These are phyloP conservation scores for Paramecium pentaurelia DNA, from an alignment of 73 alveolate species.

Conservation along the genomic window DNA sequence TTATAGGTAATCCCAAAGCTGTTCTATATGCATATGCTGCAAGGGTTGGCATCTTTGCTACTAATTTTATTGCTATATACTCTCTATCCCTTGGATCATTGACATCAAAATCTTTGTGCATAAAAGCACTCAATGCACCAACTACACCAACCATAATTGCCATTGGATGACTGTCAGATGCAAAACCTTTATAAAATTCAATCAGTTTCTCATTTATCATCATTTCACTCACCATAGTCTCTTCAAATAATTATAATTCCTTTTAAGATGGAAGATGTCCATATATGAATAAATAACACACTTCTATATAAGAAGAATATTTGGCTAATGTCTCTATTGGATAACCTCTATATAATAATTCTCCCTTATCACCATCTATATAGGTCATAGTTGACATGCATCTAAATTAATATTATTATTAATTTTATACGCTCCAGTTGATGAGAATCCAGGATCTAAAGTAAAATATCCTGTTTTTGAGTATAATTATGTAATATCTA, in stretches of 20 bases:
- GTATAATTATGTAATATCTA: slow-evolving; percentile 76
- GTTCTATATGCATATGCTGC: slow-evolving; percentile 88
- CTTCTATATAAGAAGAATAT: slow-evolving; percentile 78
- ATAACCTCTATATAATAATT: slow-evolving; percentile 87
- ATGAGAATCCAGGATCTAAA: slow-evolving; percentile 82
- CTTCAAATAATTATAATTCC: slow-evolving; percentile 73
- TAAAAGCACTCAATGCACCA: slow-evolving; percentile 86
- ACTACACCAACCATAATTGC: slow-evolving; percentile 87
- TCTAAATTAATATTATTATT: neutral
- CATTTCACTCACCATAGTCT: slow-evolving; percentile 77
- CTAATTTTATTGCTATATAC: slow-evolving; percentile 74
- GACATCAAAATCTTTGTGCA: slow-evolving; percentile 67
- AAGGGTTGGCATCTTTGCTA: slow-evolving; percentile 87
- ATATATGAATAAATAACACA: slow-evolving; percentile 81
- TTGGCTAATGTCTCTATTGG: slow-evolving; percentile 82
- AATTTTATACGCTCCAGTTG: slow-evolving; percentile 71
- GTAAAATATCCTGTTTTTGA: slow-evolving; percentile 77
- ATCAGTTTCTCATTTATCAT: slow-evolving; percentile 84
- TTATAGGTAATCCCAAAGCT: slow-evolving; percentile 85
- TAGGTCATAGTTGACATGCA: slow-evolving; percentile 83
- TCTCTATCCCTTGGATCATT: slow-evolving; percentile 78
- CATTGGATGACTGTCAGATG: slow-evolving; percentile 87
- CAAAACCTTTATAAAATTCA: slow-evolving; percentile 84
- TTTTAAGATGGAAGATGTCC: slow-evolving; percentile 82
- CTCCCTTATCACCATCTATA: slow-evolving; percentile 88